Conservation (phyloP, 306 rosid genomes). For the apple (Malus domestica) region DNA sequence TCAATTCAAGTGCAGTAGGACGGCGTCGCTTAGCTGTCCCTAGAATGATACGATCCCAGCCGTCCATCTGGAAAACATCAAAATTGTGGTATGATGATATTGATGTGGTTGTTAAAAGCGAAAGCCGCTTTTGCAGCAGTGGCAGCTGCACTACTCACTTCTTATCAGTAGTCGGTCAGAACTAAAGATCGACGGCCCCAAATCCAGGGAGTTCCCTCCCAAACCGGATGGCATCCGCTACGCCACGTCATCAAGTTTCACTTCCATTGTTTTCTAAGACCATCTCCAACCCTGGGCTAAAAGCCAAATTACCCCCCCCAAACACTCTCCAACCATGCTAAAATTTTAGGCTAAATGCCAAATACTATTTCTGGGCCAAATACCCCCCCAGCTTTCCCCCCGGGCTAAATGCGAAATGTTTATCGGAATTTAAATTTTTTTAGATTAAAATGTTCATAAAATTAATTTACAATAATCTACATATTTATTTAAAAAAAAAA, state of each 20-base stretch:
- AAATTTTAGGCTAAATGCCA: too few species aligned
- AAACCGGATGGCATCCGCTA: background rate
- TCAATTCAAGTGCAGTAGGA: background rate
- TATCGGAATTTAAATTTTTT: too few species aligned
- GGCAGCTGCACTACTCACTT: background rate
- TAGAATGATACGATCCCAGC: conserved; percentile 15
- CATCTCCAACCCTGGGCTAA: too few species aligned
- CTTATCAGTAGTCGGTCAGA: background rate
- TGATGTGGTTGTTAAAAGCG: background rate
- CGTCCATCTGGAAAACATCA: conserved; percentile 4
- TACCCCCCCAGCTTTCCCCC: too few species aligned
- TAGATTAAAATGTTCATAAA: too few species aligned
- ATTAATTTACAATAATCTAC: too few species aligned
- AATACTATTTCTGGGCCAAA: too few species aligned
- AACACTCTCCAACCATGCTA: too few species aligned
- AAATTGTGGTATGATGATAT: background rate
- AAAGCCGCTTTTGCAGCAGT: conserved; percentile 24
- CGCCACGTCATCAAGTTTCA: conserved; percentile 18
- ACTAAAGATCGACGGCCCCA: conserved; percentile 6
- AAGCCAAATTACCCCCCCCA: too few species aligned
- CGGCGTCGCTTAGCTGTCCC: background rate
- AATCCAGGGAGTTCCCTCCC: background rate
- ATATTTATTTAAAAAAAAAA: too few species aligned
- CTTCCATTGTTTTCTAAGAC: background rate
- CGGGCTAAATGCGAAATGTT: too few species aligned